Evolutionary conservation across 2,329 filamentous ascomycete species (phyloP).

Genomic region (Niveomyces coronatus): DNA sequence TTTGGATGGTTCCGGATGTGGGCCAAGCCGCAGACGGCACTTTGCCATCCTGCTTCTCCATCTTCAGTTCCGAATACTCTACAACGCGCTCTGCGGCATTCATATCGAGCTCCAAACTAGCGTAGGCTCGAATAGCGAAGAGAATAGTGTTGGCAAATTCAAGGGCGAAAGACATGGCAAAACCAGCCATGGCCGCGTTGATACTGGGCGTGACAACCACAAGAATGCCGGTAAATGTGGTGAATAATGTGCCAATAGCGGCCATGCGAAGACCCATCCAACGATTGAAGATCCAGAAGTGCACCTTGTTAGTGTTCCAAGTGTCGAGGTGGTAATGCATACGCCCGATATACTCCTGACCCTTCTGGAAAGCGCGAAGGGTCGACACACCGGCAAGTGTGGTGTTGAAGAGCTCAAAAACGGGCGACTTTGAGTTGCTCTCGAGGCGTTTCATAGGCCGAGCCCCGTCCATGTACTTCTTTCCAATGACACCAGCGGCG

Average conservation of each 20-base stretch:
- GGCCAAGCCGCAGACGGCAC: constrained; percentile 65
- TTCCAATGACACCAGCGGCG: constrained; percentile 47
- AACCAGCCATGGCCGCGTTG: constrained; percentile 62
- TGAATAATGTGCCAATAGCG: constrained; percentile 58
- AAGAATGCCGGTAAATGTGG: constrained; percentile 52
- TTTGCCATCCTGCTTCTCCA: constrained; percentile 52
- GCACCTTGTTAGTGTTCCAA: constrained; percentile 54
- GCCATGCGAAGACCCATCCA: constrained; percentile 70
- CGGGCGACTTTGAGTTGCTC: constrained; percentile 64
- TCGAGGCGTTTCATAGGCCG: constrained; percentile 69
- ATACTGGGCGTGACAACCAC: constrained; percentile 52
- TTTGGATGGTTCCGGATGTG: constrained; percentile 59
- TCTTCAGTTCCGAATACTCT: constrained; percentile 61
- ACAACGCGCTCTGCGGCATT: constrained; percentile 67
- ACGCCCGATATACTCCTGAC: constrained; percentile 52
- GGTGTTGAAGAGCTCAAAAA: constrained; percentile 71
- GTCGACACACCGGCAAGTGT: constrained; percentile 63
- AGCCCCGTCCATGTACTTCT: constrained; percentile 57
- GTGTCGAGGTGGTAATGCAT: constrained; percentile 63
- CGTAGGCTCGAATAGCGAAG: constrained; percentile 57
- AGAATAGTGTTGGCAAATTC: constrained; percentile 56
- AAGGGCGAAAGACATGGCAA: constrained; percentile 63
- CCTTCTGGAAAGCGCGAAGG: constrained; percentile 65
- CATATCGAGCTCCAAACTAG: constrained; percentile 67
- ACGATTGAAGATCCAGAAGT: constrained; percentile 62